Evolutionary conservation across 192 early-diverging fungal species (phyloP).

Genomic region (Coemansia sp.): DNA sequence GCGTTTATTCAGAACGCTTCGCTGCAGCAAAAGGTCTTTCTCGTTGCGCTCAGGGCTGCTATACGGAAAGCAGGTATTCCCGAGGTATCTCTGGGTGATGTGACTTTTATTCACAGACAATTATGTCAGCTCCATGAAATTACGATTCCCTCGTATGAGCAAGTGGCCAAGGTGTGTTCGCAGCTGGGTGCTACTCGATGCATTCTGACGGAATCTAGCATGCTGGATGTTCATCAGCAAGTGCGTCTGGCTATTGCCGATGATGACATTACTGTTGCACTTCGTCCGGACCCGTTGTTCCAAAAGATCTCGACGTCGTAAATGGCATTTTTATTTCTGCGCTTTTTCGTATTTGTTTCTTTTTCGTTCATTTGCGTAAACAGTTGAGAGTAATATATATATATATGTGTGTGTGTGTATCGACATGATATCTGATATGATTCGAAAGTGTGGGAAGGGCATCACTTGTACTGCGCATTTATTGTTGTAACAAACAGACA

Average conservation of each 20-base stretch:
- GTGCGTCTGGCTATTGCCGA: conserved; percentile 70
- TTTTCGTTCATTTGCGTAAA: not conserved
- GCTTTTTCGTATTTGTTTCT: not conserved
- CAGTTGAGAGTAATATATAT: not conserved
- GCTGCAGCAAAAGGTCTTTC: conserved; percentile 81
- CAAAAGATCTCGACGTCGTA: conserved; percentile 44
- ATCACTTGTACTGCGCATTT: too few relatives aligned
- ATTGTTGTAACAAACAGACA: too few relatives aligned
- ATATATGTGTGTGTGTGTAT: too few relatives aligned
- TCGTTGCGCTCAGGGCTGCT: conserved; percentile 64
- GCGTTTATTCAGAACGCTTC: conserved; percentile 69
- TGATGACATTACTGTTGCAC: conserved; percentile 75
- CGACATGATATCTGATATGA: too few relatives aligned
- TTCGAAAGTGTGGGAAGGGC: too few relatives aligned
- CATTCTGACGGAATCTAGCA: conserved; percentile 60
- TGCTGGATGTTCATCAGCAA: conserved; percentile 63
- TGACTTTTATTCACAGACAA: conserved; percentile 63
- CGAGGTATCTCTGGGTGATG: conserved; percentile 72
- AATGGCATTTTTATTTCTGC: not conserved
- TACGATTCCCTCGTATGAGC: conserved; percentile 55
- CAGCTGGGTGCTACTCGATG: conserved; percentile 60
- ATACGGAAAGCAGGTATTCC: conserved; percentile 63
- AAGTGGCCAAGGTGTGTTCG: conserved; percentile 62
- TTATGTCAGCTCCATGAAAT: conserved; percentile 65
- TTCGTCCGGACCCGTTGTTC: conserved; percentile 62